These are phyloP conservation scores for Mediolabrus comicus DNA, from an alignment of 108 stramenopile genomes.

Conservation along the genomic window DNA sequence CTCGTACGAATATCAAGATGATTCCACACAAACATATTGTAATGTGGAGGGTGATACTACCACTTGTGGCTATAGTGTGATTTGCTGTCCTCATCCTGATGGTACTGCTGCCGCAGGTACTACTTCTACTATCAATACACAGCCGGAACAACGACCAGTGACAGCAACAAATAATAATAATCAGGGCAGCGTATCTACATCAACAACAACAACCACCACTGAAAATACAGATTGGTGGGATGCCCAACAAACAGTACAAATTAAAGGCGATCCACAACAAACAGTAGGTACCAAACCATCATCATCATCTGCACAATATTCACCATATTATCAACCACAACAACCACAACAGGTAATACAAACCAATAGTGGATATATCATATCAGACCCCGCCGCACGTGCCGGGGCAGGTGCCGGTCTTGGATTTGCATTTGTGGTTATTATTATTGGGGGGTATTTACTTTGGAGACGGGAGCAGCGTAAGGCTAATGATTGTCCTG, in stretches of 20 bases:
- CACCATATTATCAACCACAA: background rate
- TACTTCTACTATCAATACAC: too few species aligned
- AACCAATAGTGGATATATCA: background rate
- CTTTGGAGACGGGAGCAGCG: background rate
- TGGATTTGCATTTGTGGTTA: background rate
- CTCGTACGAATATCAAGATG: background rate
- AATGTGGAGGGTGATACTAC: background rate
- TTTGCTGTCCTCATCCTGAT: background rate
- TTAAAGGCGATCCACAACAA: too few species aligned
- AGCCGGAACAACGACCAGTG: too few species aligned
- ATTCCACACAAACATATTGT: background rate
- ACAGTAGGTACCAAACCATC: too few species aligned
- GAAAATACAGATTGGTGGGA: too few species aligned
- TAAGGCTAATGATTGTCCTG: background rate
- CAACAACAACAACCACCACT: background rate
- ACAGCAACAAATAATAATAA: too few species aligned
- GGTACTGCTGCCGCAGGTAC: too few species aligned
- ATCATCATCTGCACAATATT: too few species aligned
- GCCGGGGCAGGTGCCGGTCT: background rate
- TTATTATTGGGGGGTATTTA: background rate
- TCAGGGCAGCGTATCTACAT: too few species aligned
- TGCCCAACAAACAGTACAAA: too few species aligned
- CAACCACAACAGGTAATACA: background rate
- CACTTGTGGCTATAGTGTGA: background rate
- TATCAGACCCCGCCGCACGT: background rate